Percentiles rank a stretch among this genome's conserved stretches.
Conservation (phyloP, 202 grass and related monocot species). For the Tripidium arundinaceum region DNA sequence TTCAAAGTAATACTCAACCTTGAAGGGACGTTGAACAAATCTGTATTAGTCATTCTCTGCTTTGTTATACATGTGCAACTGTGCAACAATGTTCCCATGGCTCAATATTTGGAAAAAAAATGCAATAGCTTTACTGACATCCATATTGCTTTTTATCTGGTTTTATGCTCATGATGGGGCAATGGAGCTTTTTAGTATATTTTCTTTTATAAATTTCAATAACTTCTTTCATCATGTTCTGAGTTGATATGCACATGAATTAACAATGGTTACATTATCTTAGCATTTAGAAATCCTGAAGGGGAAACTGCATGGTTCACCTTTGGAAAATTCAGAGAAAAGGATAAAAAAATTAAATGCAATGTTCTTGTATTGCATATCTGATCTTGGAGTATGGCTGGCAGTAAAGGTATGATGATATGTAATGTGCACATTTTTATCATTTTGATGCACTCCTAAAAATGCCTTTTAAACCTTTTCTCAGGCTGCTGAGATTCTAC, state of each 20-base stretch:
- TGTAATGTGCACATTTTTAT: background rate
- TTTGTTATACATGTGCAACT: background rate
- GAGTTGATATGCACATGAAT: background rate
- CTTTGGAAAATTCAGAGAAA: conserved; percentile 26
- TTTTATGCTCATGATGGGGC: background rate
- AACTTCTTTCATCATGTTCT: conserved; percentile 9
- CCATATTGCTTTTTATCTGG: background rate
- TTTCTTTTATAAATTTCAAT: conserved; percentile 4
- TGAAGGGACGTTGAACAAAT: background rate
- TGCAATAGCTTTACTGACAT: background rate
- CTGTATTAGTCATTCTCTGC: background rate
- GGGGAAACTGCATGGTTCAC: conserved; percentile 26
- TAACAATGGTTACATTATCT: conserved; percentile 30
- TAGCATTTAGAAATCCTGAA: conserved; percentile 55
- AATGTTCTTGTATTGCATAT: conserved; percentile 56
- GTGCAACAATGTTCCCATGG: background rate
- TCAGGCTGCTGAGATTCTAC: conserved; percentile 68
- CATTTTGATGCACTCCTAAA: conserved; percentile 14
- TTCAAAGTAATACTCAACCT: background rate
- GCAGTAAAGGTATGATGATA: conserved; percentile 48
- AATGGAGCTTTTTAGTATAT: background rate
- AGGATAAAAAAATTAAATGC: conserved; percentile 42
- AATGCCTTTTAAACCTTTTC: conserved; percentile 22
- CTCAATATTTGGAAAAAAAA: background rate
- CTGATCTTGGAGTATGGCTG: conserved; percentile 61